These are phyloP conservation scores for Juncus effusus DNA, from an alignment of 176 grass and related monocot species.

Conservation along the genomic window DNA sequence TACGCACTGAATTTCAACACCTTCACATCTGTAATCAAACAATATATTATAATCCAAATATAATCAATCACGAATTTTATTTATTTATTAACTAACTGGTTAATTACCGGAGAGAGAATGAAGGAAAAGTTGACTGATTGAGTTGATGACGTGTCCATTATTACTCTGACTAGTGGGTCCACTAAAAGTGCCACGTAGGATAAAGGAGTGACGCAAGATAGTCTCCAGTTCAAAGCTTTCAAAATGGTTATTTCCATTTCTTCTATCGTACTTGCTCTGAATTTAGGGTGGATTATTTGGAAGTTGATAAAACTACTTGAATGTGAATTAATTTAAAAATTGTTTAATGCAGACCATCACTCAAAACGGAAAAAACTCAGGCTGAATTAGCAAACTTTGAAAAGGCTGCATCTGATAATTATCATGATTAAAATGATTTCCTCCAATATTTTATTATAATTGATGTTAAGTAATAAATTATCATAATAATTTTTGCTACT, in stretches of 20 bases:
- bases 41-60: neutral
- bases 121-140: constrained; percentile 29
- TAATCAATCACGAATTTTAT: neutral
- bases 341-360: no score
- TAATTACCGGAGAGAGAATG: constrained; percentile 42
- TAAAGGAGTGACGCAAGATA: constrained; percentile 63
- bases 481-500: no score
- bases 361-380: no score
- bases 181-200: constrained; percentile 49
- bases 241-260: constrained; percentile 81
- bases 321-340: no score
- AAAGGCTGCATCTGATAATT: no score
- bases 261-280: constrained; percentile 35
- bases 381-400: no score
- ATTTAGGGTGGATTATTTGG: constrained; percentile 5
- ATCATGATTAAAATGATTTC: no score
- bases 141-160: no score
- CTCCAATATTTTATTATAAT: no score
- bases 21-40: constrained; percentile 10
- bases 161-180: neutral
- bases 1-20: constrained; percentile 46
- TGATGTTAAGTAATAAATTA: no score
- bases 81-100: neutral
- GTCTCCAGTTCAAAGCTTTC: constrained; percentile 66
- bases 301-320: no score